Evolutionary conservation across 306 rosid genomes (phyloP), one percentile per base, ranked within the genome.

Genomic region (Lotus japonicus): DNA sequence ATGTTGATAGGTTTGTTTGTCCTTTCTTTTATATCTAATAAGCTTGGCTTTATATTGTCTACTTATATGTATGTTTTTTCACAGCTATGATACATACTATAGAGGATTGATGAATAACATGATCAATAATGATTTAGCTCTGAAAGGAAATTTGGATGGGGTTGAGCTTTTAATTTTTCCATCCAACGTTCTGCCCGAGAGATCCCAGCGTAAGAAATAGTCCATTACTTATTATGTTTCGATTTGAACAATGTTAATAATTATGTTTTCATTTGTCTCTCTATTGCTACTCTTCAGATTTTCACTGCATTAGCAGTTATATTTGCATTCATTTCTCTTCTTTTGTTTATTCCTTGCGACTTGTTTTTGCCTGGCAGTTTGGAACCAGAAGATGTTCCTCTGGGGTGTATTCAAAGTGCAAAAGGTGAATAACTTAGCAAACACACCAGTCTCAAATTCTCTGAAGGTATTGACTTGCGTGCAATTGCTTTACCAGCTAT

Each of bases 101-200:
- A 19, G 28, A 59, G 33, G 41, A 28, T 45, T 77, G 68, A 14
- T 77, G 67, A 44, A 74, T 14, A 2, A 39, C 68, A 74, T 84
- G 79, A 78, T 43, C 28, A 14, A 63, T 35, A 19, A 78, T 38
- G 85, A 77, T 70, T 77, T 77, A 71, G 85, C 83, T 28, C 74
- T 80, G 12, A 66, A 49, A 75, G 85, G 68, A 74, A 77, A 66
- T 43, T 17, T 80, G 14, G 61, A 77, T 21, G 81, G 71, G 8
- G 54, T 58, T 49, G 85, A 80, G 52, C 85, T 77, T 26, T 28
- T 80, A 17, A 77, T 77, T 15, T 84, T 77, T 66, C 45, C 81
- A 23, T 80, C 85, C 18, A 80, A 66, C 31, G 5, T 65, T 70
- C 77, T 80, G 14, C 79, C 81, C 5, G 68, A 66, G 69, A 43